Conservation (phyloP, 352 stramenopile genomes). For the Pythium brachiatum region DNA sequence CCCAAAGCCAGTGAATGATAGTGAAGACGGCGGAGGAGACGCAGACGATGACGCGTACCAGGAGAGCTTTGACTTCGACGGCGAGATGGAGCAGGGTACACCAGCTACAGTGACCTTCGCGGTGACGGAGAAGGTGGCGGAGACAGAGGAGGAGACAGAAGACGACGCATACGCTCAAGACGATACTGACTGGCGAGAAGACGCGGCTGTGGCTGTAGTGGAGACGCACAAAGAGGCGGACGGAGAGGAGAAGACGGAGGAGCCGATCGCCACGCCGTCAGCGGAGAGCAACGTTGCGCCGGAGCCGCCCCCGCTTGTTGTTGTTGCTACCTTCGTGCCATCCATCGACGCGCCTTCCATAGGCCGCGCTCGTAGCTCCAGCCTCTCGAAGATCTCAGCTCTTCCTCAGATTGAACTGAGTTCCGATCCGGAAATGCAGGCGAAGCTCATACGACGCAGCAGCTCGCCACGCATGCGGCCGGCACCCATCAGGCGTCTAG, state of each 20-base stretch:
- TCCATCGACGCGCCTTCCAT: background rate
- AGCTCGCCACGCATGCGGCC: slow-evolving; percentile 10
- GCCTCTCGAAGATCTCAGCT: slow-evolving; percentile 7
- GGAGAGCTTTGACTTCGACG: slow-evolving; percentile 11
- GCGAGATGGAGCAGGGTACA: background rate
- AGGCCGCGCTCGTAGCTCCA: slow-evolving; percentile 12
- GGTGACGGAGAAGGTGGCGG: background rate
- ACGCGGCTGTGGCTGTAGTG: background rate
- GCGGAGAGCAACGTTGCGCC: background rate
- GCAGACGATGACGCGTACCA: background rate
- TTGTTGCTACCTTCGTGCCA: background rate
- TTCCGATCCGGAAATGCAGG: slow-evolving; percentile 15
- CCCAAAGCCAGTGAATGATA: background rate
- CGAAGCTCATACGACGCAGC: slow-evolving; percentile 9
- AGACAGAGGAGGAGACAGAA: background rate
- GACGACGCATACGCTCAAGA: background rate
- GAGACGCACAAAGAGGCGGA: background rate
- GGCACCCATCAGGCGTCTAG: slow-evolving; percentile 18
- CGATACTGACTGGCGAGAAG: background rate
- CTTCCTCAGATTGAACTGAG: slow-evolving; percentile 15
- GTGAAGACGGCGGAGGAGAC: background rate
- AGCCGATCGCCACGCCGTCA: background rate
- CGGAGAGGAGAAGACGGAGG: background rate
- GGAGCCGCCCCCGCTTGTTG: background rate
- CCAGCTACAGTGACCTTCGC: background rate